Evolutionary conservation across 2,329 filamentous ascomycete genomes (phyloP), one percentile per base, ranked within the genome.

Genomic region (Elsinoe necatrix): DNA sequence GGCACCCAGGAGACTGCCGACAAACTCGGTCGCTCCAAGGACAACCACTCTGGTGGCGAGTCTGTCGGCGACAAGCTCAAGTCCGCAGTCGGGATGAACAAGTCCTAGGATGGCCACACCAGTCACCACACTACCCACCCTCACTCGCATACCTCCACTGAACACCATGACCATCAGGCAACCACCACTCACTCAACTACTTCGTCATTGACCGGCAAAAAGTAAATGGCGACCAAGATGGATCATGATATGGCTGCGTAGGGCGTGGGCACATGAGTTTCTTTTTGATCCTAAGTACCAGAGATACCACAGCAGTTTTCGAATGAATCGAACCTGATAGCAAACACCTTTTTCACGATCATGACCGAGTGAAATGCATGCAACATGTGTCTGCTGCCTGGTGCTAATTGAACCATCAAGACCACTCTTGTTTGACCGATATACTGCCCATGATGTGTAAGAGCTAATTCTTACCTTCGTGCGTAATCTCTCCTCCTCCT

Each of bases 1-100:
- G 70, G 69, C 61, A 63, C 69, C 50, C 82, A 85, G 70, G 73
- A 77, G 61, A 60, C 70, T 41, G 71, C 70, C 35, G 78, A 81
- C 67, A 79, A 79, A 69, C 56, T 64, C 58, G 73, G 74, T 63
- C 76, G 77, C 56, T 55, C 67, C 56, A 70, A 73, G 59, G 75
- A 78, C 64, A 66, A 71, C 57, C 47, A 69, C 35, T 61, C 58
- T 18, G 66, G 72, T 60, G 72, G 74, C 57, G 62, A 70, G 57
- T 71, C 60, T 20, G 56, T 69, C 45, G 57, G 64, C 61, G 72
- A 74, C 66, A 76, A 76, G 68, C 70, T 75, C 64, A 75, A 77
- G 74, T 66, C 72, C 59, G 72, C 73, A 51, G 63, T 77, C 31
- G 76, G 76, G 27, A 59, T 75, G 25, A 71, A 66, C 55, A 68